Percentiles rank a stretch among this genome's conserved stretches.
These are phyloP conservation scores for Vaccinium macrocarpon DNA, from an alignment of 148 eudicot genomes.

Conservation along the genomic window DNA sequence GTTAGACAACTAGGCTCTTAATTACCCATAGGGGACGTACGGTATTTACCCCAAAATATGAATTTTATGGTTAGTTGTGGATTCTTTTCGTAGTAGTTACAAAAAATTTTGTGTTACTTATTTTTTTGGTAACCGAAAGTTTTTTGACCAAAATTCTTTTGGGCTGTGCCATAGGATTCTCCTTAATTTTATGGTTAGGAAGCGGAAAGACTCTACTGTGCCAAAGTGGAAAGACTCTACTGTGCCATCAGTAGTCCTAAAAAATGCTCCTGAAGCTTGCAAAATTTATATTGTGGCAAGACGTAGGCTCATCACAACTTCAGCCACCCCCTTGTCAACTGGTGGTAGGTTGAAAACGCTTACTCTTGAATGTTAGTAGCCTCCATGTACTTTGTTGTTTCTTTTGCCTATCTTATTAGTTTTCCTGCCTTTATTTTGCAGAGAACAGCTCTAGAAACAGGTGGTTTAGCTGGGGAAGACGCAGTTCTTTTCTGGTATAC, in stretches of 20 bases:
- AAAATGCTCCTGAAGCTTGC: slow-evolving; percentile 59
- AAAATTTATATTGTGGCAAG: slow-evolving; percentile 58
- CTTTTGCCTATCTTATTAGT: background rate
- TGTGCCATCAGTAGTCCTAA: slow-evolving; percentile 57
- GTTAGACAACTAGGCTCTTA: no score
- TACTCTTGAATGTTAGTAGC: background rate
- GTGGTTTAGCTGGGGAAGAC: slow-evolving; percentile 12
- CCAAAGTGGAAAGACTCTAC: slow-evolving; percentile 55
- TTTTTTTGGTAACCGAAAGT: background rate
- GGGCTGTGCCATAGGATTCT: background rate
- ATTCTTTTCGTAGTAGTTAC: background rate
- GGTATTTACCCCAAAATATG: no score
- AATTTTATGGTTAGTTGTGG: background rate
- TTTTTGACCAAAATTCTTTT: background rate
- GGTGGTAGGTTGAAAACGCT: slow-evolving; percentile 34
- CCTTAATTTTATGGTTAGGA: slow-evolving; percentile 33
- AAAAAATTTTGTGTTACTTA: background rate
- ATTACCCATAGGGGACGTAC: no score
- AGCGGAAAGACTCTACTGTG: slow-evolving; percentile 45
- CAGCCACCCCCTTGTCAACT: slow-evolving; percentile 35
- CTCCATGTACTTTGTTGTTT: background rate
- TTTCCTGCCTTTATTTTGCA: slow-evolving; percentile 13
- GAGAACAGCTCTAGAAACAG: slow-evolving; percentile 22
- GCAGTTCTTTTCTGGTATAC: slow-evolving; percentile 13
- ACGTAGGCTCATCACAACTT: slow-evolving; percentile 49